These are phyloP conservation scores for Emmonsiellopsis sp. DNA, from an alignment of 2,329 filamentous ascomycete species.

Conservation along the genomic window DNA sequence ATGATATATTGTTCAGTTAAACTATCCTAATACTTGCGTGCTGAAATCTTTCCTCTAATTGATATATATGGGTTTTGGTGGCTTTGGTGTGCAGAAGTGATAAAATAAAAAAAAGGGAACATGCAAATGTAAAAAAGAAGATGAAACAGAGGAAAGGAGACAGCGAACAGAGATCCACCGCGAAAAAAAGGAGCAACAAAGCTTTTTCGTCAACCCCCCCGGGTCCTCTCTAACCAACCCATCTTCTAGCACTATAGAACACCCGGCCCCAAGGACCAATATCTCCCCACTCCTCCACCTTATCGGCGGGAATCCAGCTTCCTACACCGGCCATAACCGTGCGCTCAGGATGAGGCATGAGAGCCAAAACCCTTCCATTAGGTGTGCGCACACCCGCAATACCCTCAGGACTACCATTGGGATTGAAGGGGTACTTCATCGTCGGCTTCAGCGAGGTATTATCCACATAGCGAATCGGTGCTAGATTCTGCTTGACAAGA, in stretches of 20 bases:
- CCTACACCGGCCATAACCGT: slow-evolving; percentile 71
- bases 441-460: slow-evolving; percentile 64
- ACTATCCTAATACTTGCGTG: no score
- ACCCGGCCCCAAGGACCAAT: slow-evolving; percentile 78
- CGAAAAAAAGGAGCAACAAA: background rate
- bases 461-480: slow-evolving; percentile 76
- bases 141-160: background rate
- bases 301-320: slow-evolving; percentile 62
- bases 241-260: slow-evolving; percentile 79
- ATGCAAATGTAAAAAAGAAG: no score
- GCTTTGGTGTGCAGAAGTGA: no score
- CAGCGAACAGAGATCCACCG: background rate
- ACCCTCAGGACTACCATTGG: slow-evolving; percentile 73
- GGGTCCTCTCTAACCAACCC: slow-evolving; percentile 58
- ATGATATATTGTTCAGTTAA: no score
- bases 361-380: slow-evolving; percentile 71
- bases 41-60: no score
- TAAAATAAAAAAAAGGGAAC: no score
- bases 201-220: background rate
- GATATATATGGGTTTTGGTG: no score
- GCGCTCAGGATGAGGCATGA: slow-evolving; percentile 94
- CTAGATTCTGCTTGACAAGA: slow-evolving; percentile 58
- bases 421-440: slow-evolving; percentile 80
- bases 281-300: slow-evolving; percentile 61
- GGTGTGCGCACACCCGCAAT: slow-evolving; percentile 70